phyloP scores from a whole-genome alignment of 1,284 basidiomycete species.

The Tetrapyrgos nigripes region DNA sequence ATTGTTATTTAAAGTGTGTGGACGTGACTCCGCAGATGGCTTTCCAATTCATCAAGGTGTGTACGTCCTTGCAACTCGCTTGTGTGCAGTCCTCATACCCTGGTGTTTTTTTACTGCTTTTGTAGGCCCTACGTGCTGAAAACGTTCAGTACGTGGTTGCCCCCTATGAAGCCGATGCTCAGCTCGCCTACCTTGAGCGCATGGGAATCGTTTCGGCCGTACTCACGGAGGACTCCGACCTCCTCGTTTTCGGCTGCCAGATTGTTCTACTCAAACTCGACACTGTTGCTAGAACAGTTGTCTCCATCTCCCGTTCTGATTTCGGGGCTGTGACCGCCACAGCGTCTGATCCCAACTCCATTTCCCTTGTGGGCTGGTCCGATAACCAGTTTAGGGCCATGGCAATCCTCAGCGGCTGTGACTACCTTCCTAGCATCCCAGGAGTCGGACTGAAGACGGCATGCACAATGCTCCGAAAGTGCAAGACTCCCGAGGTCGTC shows the following conservation, averaged over 20 bases:
- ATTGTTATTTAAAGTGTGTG: slow-evolving; percentile 89
- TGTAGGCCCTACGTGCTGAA: slow-evolving; percentile 83
- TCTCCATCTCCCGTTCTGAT: slow-evolving; percentile 80
- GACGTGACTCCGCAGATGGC: slow-evolving; percentile 99
- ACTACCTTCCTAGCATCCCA: slow-evolving; percentile 94
- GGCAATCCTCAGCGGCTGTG: slow-evolving; percentile 97
- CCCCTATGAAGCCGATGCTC: slow-evolving; percentile 98
- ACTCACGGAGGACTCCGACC: slow-evolving; percentile 97
- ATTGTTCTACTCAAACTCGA: slow-evolving; percentile 91
- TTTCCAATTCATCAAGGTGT: slow-evolving; percentile 94
- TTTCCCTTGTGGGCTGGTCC: slow-evolving; percentile 89
- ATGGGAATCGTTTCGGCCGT: slow-evolving; percentile 88
- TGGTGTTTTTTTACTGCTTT: slow-evolving; percentile 6
- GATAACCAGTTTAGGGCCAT: slow-evolving; percentile 91
- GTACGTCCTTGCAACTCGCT: slow-evolving; percentile 18
- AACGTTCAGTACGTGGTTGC: slow-evolving; percentile 89
- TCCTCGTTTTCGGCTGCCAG: slow-evolving; percentile 95
- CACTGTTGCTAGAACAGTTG: slow-evolving; percentile 72
- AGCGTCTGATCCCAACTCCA: slow-evolving; percentile 52
- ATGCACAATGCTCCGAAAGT: slow-evolving; percentile 79
- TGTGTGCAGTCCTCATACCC: background rate
- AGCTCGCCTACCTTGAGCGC: slow-evolving; percentile 92
- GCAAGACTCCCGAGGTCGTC: slow-evolving; percentile 89
- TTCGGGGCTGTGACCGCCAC: slow-evolving; percentile 72
- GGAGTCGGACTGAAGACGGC: slow-evolving; percentile 98